phyloP scores from a whole-genome alignment of 2,329 filamentous ascomycete species.

The Beauveria medogensis region DNA sequence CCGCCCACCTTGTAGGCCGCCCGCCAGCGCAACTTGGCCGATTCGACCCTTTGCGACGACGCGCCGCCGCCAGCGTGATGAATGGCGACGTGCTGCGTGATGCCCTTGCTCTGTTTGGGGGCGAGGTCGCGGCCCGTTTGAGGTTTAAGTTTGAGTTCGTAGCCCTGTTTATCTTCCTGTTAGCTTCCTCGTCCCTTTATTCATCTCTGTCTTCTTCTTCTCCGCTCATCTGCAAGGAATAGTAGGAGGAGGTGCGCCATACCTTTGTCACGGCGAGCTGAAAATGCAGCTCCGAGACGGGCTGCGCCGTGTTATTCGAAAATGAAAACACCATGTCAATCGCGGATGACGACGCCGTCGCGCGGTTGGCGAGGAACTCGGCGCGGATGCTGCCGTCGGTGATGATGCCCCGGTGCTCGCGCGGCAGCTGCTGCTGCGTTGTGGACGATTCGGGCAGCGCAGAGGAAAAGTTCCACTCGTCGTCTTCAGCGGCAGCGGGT shows the following conservation, averaged over 20 bases:
- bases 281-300: constrained; percentile 75
- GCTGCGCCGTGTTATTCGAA: constrained; percentile 67
- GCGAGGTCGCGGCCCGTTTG: constrained; percentile 72
- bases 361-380: constrained; percentile 61
- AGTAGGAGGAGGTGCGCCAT: background rate
- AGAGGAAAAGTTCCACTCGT: constrained; percentile 92
- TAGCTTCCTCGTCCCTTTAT: background rate
- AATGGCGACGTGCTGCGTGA: constrained; percentile 74
- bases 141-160: constrained; percentile 71
- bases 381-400: constrained; percentile 64
- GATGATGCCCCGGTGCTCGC: constrained; percentile 56
- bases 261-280: constrained; percentile 93
- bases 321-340: constrained; percentile 72
- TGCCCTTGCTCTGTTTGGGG: constrained; percentile 64
- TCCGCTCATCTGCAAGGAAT: background rate
- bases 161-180: constrained; percentile 47
- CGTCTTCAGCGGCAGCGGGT: constrained; percentile 52
- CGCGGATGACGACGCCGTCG: constrained; percentile 41
- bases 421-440: constrained; percentile 43
- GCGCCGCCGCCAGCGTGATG: constrained; percentile 45
- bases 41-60: constrained; percentile 57
- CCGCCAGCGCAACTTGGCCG: constrained; percentile 87
- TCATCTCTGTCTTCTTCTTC: background rate
- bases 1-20: constrained; percentile 66
- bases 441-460: constrained; percentile 57